These are phyloP conservation scores for Globisporangium perplexum DNA, from an alignment of 352 stramenopile genomes.

Conservation along the genomic window DNA sequence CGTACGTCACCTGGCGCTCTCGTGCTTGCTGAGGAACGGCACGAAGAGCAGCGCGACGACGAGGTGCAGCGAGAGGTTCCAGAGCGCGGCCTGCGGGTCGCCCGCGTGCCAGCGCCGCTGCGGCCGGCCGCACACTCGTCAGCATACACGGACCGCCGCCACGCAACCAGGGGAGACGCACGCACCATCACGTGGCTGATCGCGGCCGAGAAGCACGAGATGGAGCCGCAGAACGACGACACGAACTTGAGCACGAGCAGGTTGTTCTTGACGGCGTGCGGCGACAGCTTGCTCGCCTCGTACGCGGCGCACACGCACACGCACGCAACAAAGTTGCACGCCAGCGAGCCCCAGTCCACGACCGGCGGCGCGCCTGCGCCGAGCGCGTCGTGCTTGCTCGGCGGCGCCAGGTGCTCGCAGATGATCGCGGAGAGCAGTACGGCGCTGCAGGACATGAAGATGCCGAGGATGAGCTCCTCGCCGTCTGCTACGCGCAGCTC, in stretches of 20 bases:
- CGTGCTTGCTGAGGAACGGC: conserved; percentile 55
- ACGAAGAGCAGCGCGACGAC: conserved; percentile 48
- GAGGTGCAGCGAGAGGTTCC: conserved; percentile 43
- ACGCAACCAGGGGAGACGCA: conserved; percentile 1
- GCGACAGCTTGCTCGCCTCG: conserved; percentile 37
- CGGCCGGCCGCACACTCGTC: no score
- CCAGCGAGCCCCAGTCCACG: conserved; percentile 54
- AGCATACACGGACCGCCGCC: no score
- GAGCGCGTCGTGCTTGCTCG: conserved; percentile 1
- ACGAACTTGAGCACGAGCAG: conserved; percentile 69
- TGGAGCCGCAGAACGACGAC: conserved; percentile 68
- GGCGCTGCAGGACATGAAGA: conserved; percentile 68
- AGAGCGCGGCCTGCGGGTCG: conserved; percentile 37
- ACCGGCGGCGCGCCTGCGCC: conserved; percentile 5
- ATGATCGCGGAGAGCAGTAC: conserved; percentile 51
- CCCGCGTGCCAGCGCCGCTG: conserved; percentile 45
- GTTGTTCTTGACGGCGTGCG: conserved; percentile 37
- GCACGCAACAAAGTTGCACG: conserved; percentile 49
- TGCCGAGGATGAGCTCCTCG: conserved; percentile 63
- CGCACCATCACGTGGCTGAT: conserved; percentile 50
- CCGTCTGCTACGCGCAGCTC: conserved; percentile 48
- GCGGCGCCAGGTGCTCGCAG: conserved; percentile 16
- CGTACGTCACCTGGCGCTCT: conserved; percentile 10
- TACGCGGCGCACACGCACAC: conserved; percentile 47
- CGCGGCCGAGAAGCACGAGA: conserved; percentile 55